These are phyloP conservation scores for Apophysomyces elegans DNA, from an alignment of 371 early-diverging fungal species.

Conservation along the genomic window DNA sequence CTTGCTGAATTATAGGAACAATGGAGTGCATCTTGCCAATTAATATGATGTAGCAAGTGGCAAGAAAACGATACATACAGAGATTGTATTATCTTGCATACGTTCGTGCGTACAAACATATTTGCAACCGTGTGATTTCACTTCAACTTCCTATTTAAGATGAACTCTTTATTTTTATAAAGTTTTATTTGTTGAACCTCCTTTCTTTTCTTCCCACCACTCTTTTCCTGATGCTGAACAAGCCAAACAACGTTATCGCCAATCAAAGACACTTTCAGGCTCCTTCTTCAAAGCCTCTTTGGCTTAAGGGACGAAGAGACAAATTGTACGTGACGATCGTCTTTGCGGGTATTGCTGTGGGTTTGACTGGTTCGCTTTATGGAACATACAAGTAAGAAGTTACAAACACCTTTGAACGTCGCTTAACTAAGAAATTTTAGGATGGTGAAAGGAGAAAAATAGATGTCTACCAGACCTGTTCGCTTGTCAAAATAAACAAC, in stretches of 20 bases:
- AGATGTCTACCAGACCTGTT: not conserved
- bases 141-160: too few species aligned
- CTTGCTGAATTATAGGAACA: too few species aligned
- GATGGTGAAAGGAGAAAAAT: conserved; percentile 1
- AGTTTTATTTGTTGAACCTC: too few species aligned
- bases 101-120: too few species aligned
- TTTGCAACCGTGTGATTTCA: too few species aligned
- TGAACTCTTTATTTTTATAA: too few species aligned
- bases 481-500: too few species aligned
- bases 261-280: conserved; percentile 45
- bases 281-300: conserved; percentile 35
- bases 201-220: conserved; percentile 2
- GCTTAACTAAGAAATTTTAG: not conserved
- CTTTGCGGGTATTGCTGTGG: conserved; percentile 38
- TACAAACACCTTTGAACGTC: not conserved
- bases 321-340: conserved; percentile 28
- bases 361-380: conserved; percentile 32
- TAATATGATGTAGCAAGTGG: too few species aligned
- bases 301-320: conserved; percentile 40
- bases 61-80: too few species aligned
- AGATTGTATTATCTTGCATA: too few species aligned
- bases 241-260: conserved; percentile 40
- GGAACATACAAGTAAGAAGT: conserved; percentile 34
- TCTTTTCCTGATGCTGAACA: conserved; percentile 32
- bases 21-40: too few species aligned